A percentile compares a stretch with the other conserved stretches of the same genome.
These are phyloP conservation scores for Candida glaebosa DNA, from an alignment of 805 yeast genomes.

Conservation along the genomic window DNA sequence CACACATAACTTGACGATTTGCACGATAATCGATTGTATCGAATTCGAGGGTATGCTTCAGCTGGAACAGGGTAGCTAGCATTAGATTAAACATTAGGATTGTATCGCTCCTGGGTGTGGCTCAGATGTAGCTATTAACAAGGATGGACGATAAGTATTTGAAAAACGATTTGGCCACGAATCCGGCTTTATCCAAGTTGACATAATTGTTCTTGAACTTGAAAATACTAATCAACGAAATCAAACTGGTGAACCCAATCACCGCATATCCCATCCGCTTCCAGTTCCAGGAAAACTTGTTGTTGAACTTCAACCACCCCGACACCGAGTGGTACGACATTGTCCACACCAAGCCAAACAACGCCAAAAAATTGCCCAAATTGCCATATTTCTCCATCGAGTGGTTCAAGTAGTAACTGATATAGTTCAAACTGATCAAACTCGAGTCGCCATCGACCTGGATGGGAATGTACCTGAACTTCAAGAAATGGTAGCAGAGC, in stretches of 20 bases:
- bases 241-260: constrained; percentile 31
- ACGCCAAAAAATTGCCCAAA: constrained; percentile 4
- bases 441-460: constrained; percentile 63
- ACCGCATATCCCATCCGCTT: constrained; percentile 44
- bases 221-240: constrained; percentile 36
- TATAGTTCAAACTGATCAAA: constrained; percentile 48
- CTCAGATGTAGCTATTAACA: neutral
- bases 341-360: constrained; percentile 26
- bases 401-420: constrained; percentile 34
- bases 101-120: no score
- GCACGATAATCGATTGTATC: no score
- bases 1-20: no score
- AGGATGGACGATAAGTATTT: constrained; percentile 20
- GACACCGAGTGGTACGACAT: constrained; percentile 51
- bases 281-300: constrained; percentile 34
- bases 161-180: constrained; percentile 25
- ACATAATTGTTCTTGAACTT: constrained; percentile 15
- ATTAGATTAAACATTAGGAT: no score
- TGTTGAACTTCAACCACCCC: constrained; percentile 49
- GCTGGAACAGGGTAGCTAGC: no score
- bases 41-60: no score
- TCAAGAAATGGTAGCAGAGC: constrained; percentile 43
- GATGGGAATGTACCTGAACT: constrained; percentile 50
- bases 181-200: constrained; percentile 21
- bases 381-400: constrained; percentile 1